Conservation (phyloP, 2,329 filamentous ascomycete species). For the Pseudocercospora macadamiae region DNA sequence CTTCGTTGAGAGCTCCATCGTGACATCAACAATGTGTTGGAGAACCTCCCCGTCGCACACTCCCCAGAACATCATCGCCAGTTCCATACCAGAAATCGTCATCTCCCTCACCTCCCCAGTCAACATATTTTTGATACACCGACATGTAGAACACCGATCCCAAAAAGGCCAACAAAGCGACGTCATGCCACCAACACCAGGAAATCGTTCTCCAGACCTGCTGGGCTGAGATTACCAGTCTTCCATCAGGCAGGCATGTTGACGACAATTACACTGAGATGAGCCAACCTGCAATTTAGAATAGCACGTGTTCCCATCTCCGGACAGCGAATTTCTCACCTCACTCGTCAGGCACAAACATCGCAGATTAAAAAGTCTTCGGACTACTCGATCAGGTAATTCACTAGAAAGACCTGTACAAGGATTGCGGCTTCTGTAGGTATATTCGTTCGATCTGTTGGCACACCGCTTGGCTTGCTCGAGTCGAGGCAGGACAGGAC, state of each 20-base stretch:
- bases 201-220: background rate
- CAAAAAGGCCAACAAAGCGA: background rate
- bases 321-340: background rate
- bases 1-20: too few relatives aligned
- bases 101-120: too few relatives aligned
- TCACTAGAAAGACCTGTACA: background rate
- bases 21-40: background rate
- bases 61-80: too few relatives aligned
- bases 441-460: background rate
- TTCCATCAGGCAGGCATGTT: background rate
- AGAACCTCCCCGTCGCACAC: too few relatives aligned
- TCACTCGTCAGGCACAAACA: constrained; percentile 1
- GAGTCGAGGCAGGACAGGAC: background rate
- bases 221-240: too few relatives aligned
- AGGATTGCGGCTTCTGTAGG: background rate
- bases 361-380: background rate
- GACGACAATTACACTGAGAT: background rate
- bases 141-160: background rate
- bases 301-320: background rate
- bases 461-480: background rate
- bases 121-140: too few relatives aligned
- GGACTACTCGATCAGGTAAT: background rate
- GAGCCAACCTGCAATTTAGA: too few relatives aligned
- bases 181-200: background rate
- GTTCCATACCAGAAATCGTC: too few relatives aligned